Evolutionary conservation across 2,329 filamentous ascomycete genomes (phyloP).

Genomic region (Neofusicoccum umdonicola): DNA sequence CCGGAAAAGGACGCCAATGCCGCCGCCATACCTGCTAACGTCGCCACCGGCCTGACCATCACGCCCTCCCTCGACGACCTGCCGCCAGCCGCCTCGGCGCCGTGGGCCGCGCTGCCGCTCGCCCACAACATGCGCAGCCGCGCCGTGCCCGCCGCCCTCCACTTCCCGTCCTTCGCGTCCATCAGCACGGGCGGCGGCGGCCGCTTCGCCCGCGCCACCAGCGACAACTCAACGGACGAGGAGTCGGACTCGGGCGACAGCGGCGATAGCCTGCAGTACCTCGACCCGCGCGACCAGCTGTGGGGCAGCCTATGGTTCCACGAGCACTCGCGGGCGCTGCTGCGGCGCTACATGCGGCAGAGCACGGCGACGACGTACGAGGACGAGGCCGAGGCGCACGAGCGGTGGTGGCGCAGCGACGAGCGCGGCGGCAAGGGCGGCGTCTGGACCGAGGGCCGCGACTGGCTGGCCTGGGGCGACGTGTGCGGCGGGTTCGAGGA

Average conservation of each 20-base stretch:
- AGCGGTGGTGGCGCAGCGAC: slow-evolving; percentile 28
- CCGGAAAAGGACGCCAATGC: slow-evolving; percentile 30
- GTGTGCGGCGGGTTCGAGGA: slow-evolving; percentile 44
- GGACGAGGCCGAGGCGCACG: not conserved
- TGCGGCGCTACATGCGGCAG: slow-evolving; percentile 46
- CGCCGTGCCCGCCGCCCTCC: slow-evolving; percentile 46
- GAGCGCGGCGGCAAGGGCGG: slow-evolving; percentile 53
- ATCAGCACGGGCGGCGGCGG: not conserved
- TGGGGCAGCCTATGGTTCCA: slow-evolving; percentile 53
- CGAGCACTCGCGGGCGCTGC: slow-evolving; percentile 47
- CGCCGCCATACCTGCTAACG: slow-evolving; percentile 33
- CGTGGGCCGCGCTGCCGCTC: slow-evolving; percentile 46
- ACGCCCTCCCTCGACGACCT: slow-evolving; percentile 40
- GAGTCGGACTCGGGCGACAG: not conserved
- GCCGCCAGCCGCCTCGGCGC: slow-evolving; percentile 36
- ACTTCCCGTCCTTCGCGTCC: slow-evolving; percentile 26
- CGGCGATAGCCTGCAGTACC: slow-evolving; percentile 15
- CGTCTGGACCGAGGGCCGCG: slow-evolving; percentile 51
- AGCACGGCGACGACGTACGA: slow-evolving; percentile 24
- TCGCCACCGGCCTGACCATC: slow-evolving; percentile 36
- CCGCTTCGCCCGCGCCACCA: not conserved
- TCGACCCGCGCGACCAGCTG: slow-evolving; percentile 31
- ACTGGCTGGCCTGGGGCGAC: slow-evolving; percentile 51
- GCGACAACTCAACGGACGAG: not conserved
- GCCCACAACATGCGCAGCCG: slow-evolving; percentile 50